These are phyloP conservation scores for Nakaseomyces glabratus DNA, from an alignment of 1,139 yeast species.

Conservation along the genomic window DNA sequence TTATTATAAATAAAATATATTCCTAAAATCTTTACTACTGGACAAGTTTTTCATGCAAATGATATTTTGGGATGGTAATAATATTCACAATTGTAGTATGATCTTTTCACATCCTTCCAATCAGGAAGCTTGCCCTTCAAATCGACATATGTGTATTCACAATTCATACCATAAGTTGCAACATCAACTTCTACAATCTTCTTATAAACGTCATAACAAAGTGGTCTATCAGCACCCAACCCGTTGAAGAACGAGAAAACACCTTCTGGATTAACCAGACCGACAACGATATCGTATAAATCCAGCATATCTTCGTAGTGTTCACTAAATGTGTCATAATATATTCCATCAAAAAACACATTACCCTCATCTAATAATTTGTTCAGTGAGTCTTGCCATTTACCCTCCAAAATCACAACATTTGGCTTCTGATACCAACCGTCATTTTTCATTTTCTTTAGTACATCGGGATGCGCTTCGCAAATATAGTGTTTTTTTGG, in stretches of 20 bases:
- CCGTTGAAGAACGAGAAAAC: conserved; percentile 89
- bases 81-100: conserved; percentile 29
- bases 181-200: conserved; percentile 75
- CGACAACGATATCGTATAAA: conserved; percentile 71
- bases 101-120: conserved; percentile 30
- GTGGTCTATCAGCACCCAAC: conserved; percentile 87
- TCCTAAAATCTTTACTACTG: background rate
- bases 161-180: conserved; percentile 63
- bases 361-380: conserved; percentile 51
- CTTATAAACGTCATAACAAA: conserved; percentile 82
- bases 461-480: conserved; percentile 92
- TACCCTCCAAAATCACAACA: conserved; percentile 71
- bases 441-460: conserved; percentile 53
- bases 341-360: conserved; percentile 77
- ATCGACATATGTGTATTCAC: conserved; percentile 41
- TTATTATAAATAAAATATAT: background rate
- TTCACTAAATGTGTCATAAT: conserved; percentile 90
- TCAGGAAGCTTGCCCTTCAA: conserved; percentile 34
- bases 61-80: conserved; percentile 31
- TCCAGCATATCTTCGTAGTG: conserved; percentile 80
- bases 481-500: conserved; percentile 76
- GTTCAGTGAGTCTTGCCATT: conserved; percentile 83
- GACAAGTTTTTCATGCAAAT: conserved; percentile 17
- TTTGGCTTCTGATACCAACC: conserved; percentile 79
- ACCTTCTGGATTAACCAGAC: conserved; percentile 71